Base-by-base conservation (phyloP, 345 rosid genomes). In the Salix purpurea region DNA sequence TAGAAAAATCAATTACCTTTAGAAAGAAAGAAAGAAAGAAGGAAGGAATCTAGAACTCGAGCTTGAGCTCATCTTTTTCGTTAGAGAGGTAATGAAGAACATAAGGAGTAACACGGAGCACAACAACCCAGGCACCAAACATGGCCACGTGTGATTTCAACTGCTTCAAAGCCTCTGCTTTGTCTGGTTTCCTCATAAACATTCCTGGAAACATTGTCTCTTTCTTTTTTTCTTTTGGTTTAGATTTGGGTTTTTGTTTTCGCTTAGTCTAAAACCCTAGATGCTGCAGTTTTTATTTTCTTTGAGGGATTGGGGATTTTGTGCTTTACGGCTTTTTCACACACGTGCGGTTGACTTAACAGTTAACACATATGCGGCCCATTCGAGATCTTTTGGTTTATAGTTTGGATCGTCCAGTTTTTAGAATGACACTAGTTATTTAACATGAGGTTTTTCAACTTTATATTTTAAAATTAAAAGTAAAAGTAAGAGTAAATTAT, bases 111-210 rank as follows among this genome's bases (percentile, higher is more conserved):
- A 84, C 84, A 0, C 97, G 97, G 69, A 91, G 40, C 58, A 78
- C 87, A 7, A 85, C 89, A 68, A 83, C 89, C 94, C 91, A 92
- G 42, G 74, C 81, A 16, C 89, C 88, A 82, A 94, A 94, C 82
- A 91, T 75, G 26, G 86, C 86, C 8, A 56, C 90, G 48, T 94
- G 95, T 1, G 76, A 16, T 79, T 80, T 84, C 8, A 92, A 84
- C 92, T 94, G 88, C 88, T 89, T 94, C 88, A 92, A 83, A 67
- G 96, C 98, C 81, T 64, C 91, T 50, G 84, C 91, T 87, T 92
- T 92, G 86, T 91, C 95, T 34, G 97, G 97, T 78, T 94, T 91
- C 24, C 86, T 78, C 92, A 86, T 78, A 70, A 94, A 89, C 94
- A 91, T 89, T 28, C 91, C 93, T 10, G 93, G 92, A 87, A 94